Percentiles rank a stretch among this genome's conserved stretches.
phyloP scores from a whole-genome alignment of 495 filamentous ascomycete genomes.

The Penicillium soppii region DNA sequence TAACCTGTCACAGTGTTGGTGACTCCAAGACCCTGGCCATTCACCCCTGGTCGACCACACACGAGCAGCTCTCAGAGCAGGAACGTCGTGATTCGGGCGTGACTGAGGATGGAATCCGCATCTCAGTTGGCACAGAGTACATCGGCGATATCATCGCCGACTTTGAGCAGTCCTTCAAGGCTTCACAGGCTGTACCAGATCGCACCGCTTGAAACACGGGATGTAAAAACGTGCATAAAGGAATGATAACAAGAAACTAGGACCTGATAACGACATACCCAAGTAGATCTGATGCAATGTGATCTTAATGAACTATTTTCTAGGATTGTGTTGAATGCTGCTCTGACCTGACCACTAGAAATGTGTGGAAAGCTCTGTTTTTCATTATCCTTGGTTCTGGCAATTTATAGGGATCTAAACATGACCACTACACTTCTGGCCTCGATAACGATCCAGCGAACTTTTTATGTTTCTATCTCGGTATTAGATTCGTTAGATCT shows the following conservation, averaged over 20 bases:
- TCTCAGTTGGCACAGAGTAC: slow-evolving; percentile 95
- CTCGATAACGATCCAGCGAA: too few species aligned
- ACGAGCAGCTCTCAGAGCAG: slow-evolving; percentile 86
- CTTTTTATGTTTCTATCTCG: too few species aligned
- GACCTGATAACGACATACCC: background rate
- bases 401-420: too few species aligned
- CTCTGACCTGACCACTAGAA: too few species aligned
- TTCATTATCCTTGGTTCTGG: too few species aligned
- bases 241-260: background rate
- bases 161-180: slow-evolving; percentile 87
- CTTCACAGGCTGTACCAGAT: slow-evolving; percentile 35
- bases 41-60: slow-evolving; percentile 94
- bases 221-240: background rate
- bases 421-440: too few species aligned
- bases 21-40: slow-evolving; percentile 88
- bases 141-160: slow-evolving; percentile 98
- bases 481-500: too few species aligned
- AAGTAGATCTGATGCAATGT: too few species aligned
- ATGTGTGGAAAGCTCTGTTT: too few species aligned
- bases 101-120: slow-evolving; percentile 90
- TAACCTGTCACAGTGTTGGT: slow-evolving; percentile 50
- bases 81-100: slow-evolving; percentile 82
- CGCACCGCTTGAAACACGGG: slow-evolving; percentile 10
- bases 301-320: too few species aligned
- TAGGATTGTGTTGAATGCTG: too few species aligned